phyloP scores from a whole-genome alignment of 495 filamentous ascomycete species.

The Letharia columbiana region DNA sequence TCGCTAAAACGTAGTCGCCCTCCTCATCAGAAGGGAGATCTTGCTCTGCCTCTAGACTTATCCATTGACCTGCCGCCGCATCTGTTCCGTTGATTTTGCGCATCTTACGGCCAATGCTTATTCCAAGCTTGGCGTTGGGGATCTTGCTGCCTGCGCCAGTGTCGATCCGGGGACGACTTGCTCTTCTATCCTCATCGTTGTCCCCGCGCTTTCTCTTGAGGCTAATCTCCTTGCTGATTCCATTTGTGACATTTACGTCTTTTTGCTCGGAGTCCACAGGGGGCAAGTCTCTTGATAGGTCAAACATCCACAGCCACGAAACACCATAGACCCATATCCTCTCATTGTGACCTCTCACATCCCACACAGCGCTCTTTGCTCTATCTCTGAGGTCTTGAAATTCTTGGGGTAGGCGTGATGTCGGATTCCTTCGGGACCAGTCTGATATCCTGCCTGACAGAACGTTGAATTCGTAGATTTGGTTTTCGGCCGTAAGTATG shows the following conservation, averaged over 20 bases:
- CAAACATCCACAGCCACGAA: conserved; percentile 88
- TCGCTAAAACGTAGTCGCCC: not conserved
- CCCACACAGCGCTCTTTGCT: conserved; percentile 80
- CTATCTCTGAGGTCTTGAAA: conserved; percentile 65
- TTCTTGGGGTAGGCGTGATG: conserved; percentile 59
- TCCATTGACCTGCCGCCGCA: conserved; percentile 17
- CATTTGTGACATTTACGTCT: conserved; percentile 13
- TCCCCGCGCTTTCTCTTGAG: conserved; percentile 39
- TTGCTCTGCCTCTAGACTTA: conserved; percentile 25
- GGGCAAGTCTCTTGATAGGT: conserved; percentile 64
- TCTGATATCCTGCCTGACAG: conserved; percentile 62
- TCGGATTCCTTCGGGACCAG: conserved; percentile 81
- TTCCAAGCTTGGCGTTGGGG: conserved; percentile 44
- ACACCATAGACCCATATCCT: conserved; percentile 81
- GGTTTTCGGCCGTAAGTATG: conserved; percentile 63
- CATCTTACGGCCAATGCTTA: conserved; percentile 53
- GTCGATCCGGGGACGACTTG: conserved; percentile 32
- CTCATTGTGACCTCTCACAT: conserved; percentile 46
- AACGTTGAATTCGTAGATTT: conserved; percentile 69
- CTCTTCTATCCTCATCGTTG: conserved; percentile 30
- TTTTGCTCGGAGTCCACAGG: conserved; percentile 26
- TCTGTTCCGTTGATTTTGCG: conserved; percentile 43
- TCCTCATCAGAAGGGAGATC: conserved; percentile 29
- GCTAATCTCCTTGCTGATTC: conserved; percentile 27
- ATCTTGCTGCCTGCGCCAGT: conserved; percentile 56